Conservation (phyloP, 2,329 filamentous ascomycete species). For the Raffaelea albimanens region DNA sequence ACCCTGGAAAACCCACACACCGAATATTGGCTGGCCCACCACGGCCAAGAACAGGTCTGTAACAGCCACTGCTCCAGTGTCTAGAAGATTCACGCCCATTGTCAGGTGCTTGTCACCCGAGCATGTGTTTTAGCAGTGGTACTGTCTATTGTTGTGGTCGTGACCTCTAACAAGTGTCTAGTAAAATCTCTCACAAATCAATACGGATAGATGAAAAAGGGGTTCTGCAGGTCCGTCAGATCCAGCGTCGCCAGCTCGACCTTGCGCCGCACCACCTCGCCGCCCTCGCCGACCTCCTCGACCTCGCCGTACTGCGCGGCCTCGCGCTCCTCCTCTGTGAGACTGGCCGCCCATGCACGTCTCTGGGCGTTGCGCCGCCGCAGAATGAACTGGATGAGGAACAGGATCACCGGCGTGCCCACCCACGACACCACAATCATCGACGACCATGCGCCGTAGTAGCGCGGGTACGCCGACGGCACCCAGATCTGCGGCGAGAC, state of each 20-base stretch:
- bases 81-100: too few species aligned
- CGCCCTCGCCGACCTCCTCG: neutral
- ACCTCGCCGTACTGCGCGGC: neutral
- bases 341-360: neutral
- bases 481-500: neutral
- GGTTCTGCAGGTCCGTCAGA: neutral
- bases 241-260: neutral
- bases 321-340: neutral
- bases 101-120: too few species aligned
- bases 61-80: too few species aligned
- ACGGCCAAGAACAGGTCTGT: too few species aligned
- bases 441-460: neutral
- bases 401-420: neutral
- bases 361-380: neutral
- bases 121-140: too few species aligned
- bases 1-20: too few species aligned
- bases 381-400: neutral
- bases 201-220: neutral
- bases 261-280: neutral
- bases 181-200: too few species aligned
- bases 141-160: too few species aligned
- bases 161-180: too few species aligned
- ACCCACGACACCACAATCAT: neutral
- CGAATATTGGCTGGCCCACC: too few species aligned
- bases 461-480: neutral